Base-by-base conservation (phyloP, 2,329 filamentous ascomycete genomes). In the Diaporthe sp. region DNA sequence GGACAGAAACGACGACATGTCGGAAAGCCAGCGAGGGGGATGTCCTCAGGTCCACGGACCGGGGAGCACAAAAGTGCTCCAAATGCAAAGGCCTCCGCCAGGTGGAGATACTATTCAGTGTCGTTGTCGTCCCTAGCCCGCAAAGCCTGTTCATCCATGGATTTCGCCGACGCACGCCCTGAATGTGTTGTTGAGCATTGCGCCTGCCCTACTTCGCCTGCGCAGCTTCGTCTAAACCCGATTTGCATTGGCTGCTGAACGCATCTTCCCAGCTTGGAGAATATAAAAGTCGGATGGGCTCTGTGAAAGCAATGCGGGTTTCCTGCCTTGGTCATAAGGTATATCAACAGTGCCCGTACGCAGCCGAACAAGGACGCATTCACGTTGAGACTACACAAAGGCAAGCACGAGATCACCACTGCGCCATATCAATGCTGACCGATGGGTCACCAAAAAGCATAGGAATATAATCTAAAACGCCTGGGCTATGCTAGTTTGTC, bases 401-500 rank as follows among this genome's bases (percentile, higher is more conserved):
- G 30, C 28, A 35, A 17, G 42, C 10, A 35, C 12, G 12, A 50
- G 30, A 60, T 15, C 28, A 25, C 13, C 35, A n/a, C 22, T 33
- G 19, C 13, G 22, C 8, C 8, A 40, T n/a, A 15, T 22, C 47
- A 28, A 54, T 8, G 25, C 15, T 4, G 15, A 54, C 22, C 22
- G 30, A 17, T 35, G 19, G 1, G 1, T 33, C 1, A 1, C 28
- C 8, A 15, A 40, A 50, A 5, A 52, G 4, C 33, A 22, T 13
- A 5, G 30, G 25, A 67, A 12, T 17, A 38, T 28, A 19, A 28
- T 54, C 19, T 54, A 52, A 40, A 54, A 52, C 64, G 64, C 64
- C 64, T 25, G 33, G n/a, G 64, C 64, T 68, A 68, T 68, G 64
- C 47, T 68, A 52, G 47, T 68, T 47, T 68, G 64, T 54, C 47